These are phyloP conservation scores for Ceratobasidium sp. DNA, from an alignment of 1,284 basidiomycete genomes.

Conservation along the genomic window DNA sequence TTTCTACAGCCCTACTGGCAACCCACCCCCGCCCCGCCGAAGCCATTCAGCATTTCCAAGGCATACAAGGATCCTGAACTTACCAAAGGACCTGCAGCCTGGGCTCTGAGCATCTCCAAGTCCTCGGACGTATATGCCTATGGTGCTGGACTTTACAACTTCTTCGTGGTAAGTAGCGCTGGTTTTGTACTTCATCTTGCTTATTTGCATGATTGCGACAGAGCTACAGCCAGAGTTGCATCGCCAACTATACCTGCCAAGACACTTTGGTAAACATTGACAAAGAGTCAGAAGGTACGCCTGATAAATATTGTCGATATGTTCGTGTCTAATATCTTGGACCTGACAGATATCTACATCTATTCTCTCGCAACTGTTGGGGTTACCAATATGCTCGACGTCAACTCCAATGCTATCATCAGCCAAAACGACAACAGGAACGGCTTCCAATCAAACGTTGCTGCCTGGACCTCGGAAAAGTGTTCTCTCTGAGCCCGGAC, in stretches of 20 bases:
- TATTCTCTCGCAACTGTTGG: conserved; percentile 74
- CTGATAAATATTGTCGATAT: conserved; percentile 54
- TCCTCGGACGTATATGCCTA: conserved; percentile 72
- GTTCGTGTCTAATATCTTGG: conserved; percentile 65
- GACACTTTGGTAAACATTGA: conserved; percentile 69
- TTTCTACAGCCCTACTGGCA: conserved; percentile 47
- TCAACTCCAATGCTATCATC: conserved; percentile 65
- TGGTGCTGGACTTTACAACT: conserved; percentile 75
- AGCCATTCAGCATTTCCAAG: conserved; percentile 52
- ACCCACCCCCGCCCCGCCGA: conserved; percentile 43
- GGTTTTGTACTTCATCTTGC: neutral
- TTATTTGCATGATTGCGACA: neutral
- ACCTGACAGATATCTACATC: conserved; percentile 62
- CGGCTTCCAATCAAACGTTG: conserved; percentile 55
- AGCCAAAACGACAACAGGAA: conserved; percentile 63
- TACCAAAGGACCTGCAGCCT: conserved; percentile 60
- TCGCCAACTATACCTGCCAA: conserved; percentile 65
- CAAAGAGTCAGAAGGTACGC: conserved; percentile 57
- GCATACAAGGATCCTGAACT: conserved; percentile 67
- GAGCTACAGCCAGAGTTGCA: conserved; percentile 58
- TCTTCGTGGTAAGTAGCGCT: conserved; percentile 65
- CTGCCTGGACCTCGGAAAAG: conserved; percentile 35
- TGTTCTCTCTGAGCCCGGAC: conserved; percentile 5
- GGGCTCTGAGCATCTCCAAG: conserved; percentile 66
- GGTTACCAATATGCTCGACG: conserved; percentile 66